phyloP scores from a whole-genome alignment of 2,329 filamentous ascomycete genomes.

The Xylaria sp. region DNA sequence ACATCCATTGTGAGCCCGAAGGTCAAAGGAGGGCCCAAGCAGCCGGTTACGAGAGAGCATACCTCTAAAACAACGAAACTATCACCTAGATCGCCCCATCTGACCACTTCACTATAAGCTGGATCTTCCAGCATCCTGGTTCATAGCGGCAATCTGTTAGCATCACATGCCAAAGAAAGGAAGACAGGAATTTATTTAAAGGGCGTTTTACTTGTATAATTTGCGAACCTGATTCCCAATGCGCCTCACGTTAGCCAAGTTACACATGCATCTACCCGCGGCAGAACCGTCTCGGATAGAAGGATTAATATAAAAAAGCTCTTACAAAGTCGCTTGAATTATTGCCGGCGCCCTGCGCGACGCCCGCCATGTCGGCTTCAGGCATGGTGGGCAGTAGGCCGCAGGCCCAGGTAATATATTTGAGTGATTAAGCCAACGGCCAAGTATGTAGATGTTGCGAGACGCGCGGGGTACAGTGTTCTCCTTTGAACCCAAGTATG shows the following conservation, averaged over 20 bases:
- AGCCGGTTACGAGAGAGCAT: slow-evolving; percentile 46
- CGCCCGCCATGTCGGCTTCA: slow-evolving; percentile 51
- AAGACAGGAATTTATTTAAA: slow-evolving; percentile 35
- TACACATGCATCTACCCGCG: slow-evolving; percentile 40
- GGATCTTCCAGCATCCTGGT: slow-evolving; percentile 94
- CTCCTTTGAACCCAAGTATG: slow-evolving; percentile 1
- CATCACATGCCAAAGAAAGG: slow-evolving; percentile 18
- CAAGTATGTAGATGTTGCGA: slow-evolving; percentile 29
- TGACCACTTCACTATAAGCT: slow-evolving; percentile 88
- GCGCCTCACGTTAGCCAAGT: slow-evolving; percentile 44
- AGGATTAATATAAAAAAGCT: slow-evolving; percentile 46
- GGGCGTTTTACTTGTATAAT: slow-evolving; percentile 83
- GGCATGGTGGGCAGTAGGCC: slow-evolving; percentile 47
- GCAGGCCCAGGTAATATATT: slow-evolving; percentile 19
- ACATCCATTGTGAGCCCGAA: slow-evolving; percentile 40
- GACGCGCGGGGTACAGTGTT: slow-evolving; percentile 15
- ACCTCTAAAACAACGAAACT: slow-evolving; percentile 98
- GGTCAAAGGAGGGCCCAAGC: not conserved
- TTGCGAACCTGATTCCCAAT: slow-evolving; percentile 80
- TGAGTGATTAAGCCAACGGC: slow-evolving; percentile 24
- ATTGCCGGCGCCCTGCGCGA: slow-evolving; percentile 63
- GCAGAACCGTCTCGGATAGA: slow-evolving; percentile 35
- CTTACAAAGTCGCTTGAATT: slow-evolving; percentile 96
- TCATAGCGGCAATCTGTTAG: slow-evolving; percentile 47
- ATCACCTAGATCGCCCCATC: slow-evolving; percentile 94